phyloP scores from a whole-genome alignment of 805 yeast genomes.

The Ogataea pini region DNA sequence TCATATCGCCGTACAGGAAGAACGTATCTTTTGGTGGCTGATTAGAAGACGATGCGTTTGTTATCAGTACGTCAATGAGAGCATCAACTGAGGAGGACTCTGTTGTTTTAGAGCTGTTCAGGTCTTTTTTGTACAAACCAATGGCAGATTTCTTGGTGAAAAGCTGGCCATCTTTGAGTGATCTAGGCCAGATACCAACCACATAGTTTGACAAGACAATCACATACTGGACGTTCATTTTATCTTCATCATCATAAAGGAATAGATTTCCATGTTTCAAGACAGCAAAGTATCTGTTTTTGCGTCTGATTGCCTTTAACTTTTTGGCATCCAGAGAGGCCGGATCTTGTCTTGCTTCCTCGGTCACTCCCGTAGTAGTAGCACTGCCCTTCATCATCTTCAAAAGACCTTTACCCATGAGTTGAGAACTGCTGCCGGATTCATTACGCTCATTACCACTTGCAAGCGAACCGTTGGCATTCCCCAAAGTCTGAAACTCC shows the following conservation, averaged over 20 bases:
- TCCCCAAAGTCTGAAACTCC: constrained; percentile 22
- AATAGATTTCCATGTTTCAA: constrained; percentile 87
- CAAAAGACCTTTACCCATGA: constrained; percentile 13
- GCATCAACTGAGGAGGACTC: constrained; percentile 51
- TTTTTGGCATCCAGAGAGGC: constrained; percentile 38
- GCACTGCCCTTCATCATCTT: constrained; percentile 23
- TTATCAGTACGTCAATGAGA: constrained; percentile 45
- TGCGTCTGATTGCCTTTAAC: constrained; percentile 44
- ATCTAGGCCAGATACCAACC: constrained; percentile 84
- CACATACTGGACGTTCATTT: constrained; percentile 71
- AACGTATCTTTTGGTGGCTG: constrained; percentile 41
- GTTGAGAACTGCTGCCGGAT: constrained; percentile 4
- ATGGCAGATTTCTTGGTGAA: constrained; percentile 82
- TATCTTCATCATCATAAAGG: constrained; percentile 70
- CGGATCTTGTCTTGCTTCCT: constrained; percentile 25
- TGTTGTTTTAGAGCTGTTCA: background rate
- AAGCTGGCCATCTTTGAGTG: constrained; percentile 69
- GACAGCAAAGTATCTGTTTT: constrained; percentile 67
- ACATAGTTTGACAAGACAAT: constrained; percentile 71
- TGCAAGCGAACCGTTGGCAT: constrained; percentile 11
- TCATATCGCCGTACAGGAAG: constrained; percentile 74
- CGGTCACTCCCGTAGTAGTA: constrained; percentile 5
- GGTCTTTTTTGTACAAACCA: constrained; percentile 56
- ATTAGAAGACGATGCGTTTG: constrained; percentile 25
- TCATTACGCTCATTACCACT: constrained; percentile 9